These are phyloP conservation scores for Flaveria sonorensis DNA, from an alignment of 129 eudicot genomes.

Conservation along the genomic window DNA sequence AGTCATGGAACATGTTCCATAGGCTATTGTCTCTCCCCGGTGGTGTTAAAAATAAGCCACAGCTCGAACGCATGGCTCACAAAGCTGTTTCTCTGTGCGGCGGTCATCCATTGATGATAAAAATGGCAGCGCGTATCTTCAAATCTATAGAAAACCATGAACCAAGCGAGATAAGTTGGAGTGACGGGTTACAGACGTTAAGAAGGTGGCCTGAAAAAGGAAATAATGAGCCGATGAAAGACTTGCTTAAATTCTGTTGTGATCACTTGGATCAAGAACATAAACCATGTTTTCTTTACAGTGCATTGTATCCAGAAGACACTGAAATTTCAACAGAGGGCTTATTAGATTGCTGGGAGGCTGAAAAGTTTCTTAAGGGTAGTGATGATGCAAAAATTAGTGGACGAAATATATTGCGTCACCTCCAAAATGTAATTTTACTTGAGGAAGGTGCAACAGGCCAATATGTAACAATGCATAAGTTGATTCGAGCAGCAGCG, in stretches of 20 bases:
- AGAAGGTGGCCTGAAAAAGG: conserved; percentile 35
- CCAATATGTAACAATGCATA: conserved; percentile 23
- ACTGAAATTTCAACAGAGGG: conserved; percentile 30
- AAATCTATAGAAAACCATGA: conserved; percentile 27
- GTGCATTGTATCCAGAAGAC: conserved; percentile 47
- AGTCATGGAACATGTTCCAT: conserved; percentile 40
- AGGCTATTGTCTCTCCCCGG: conserved; percentile 14
- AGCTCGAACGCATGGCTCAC: conserved; percentile 18
- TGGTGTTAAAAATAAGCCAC: conserved; percentile 20
- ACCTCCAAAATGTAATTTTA: conserved; percentile 33
- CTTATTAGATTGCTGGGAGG: conserved; percentile 40
- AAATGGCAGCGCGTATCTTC: conserved; percentile 41
- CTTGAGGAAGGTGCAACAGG: conserved; percentile 35
- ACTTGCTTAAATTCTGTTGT: conserved; percentile 34
- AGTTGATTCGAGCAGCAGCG: conserved; percentile 29
- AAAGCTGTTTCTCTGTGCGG: conserved; percentile 29
- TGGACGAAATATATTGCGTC: conserved; percentile 28
- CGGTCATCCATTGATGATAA: conserved; percentile 40
- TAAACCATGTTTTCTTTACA: conserved; percentile 39
- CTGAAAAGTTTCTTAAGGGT: conserved; percentile 32
- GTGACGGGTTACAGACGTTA: conserved; percentile 25
- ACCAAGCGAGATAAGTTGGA: conserved; percentile 30
- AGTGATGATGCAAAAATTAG: conserved; percentile 18
- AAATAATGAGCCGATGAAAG: conserved; percentile 28
- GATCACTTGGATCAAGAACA: conserved; percentile 33